phyloP scores from a whole-genome alignment of 352 stramenopile genomes.

The Blastocystis sp. region DNA sequence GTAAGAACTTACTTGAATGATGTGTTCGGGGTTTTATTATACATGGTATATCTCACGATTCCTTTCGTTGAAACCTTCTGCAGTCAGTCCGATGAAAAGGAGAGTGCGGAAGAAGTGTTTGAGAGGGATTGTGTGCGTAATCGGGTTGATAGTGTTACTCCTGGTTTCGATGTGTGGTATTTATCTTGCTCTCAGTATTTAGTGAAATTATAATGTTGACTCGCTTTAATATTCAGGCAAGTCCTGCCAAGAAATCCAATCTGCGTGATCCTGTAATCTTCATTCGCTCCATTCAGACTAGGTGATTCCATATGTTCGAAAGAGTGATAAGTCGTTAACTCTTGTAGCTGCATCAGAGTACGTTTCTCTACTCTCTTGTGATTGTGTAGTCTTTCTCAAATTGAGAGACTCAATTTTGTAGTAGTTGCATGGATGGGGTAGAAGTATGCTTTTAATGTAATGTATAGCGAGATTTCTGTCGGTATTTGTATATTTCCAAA shows the following conservation, averaged over 20 bases:
- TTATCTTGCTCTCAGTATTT: neutral
- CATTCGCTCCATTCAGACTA: neutral
- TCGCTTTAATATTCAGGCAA: neutral
- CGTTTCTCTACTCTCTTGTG: neutral
- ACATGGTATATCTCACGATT: no score
- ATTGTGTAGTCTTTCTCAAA: conserved; percentile 6
- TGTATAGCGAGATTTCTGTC: neutral
- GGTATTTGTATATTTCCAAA: neutral
- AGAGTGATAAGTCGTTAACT: neutral
- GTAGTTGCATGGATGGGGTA: conserved; percentile 9
- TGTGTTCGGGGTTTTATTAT: no score
- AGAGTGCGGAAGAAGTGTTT: neutral
- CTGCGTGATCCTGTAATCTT: neutral
- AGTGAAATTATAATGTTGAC: neutral
- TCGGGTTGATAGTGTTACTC: neutral
- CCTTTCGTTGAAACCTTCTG: no score
- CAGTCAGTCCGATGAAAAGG: neutral
- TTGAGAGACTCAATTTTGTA: conserved; percentile 3
- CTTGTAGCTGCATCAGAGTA: conserved; percentile 13
- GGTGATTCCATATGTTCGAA: neutral
- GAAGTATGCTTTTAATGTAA: neutral
- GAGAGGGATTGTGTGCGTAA: neutral
- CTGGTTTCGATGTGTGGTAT: neutral
- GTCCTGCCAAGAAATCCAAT: neutral
- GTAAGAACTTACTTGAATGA: no score